phyloP scores from a whole-genome alignment of 2,329 filamentous ascomycete genomes.

The Colletotrichum ledebouriae region DNA sequence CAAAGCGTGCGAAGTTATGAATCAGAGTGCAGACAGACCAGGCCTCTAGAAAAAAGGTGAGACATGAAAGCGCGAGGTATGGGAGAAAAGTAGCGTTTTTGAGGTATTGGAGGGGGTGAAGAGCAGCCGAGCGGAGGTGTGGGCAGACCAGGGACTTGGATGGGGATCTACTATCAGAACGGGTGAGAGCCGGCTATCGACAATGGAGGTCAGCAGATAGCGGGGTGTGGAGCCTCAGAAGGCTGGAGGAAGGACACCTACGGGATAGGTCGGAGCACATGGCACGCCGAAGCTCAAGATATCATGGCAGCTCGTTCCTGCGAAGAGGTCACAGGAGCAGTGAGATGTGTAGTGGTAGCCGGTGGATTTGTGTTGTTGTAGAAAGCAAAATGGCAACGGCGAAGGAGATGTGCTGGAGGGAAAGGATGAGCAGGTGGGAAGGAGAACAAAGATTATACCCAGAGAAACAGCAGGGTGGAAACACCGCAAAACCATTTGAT shows the following conservation, averaged over 20 bases:
- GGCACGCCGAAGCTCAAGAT: constrained; percentile 40
- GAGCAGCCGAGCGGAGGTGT: constrained; percentile 25
- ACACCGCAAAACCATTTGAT: constrained; percentile 11
- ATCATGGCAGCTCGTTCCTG: constrained; percentile 29
- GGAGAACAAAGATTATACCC: constrained; percentile 6
- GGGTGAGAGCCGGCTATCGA: constrained; percentile 40
- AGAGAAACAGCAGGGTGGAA: constrained; percentile 27
- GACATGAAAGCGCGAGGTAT: constrained; percentile 25
- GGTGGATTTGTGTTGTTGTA: not conserved
- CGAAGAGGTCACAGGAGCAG: constrained; percentile 38
- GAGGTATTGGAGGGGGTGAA: constrained; percentile 21
- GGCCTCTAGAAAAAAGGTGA: constrained; percentile 28
- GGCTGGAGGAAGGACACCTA: constrained; percentile 37
- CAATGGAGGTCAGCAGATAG: constrained; percentile 41
- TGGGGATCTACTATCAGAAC: constrained; percentile 38
- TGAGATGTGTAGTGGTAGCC: not conserved
- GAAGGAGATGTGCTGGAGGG: not conserved
- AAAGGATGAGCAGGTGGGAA: not conserved
- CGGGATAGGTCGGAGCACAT: constrained; percentile 38
- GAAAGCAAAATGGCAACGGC: not conserved
- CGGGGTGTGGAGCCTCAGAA: constrained; percentile 35
- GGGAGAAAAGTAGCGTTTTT: constrained; percentile 24
- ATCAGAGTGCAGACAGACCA: not conserved
- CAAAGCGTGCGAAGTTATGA: not conserved
- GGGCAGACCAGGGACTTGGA: constrained; percentile 22